A percentile compares a stretch with the other conserved stretches of the same genome.
These are phyloP conservation scores for Lecanicillium sp. DNA, from an alignment of 2,329 filamentous ascomycete species.

Conservation along the genomic window DNA sequence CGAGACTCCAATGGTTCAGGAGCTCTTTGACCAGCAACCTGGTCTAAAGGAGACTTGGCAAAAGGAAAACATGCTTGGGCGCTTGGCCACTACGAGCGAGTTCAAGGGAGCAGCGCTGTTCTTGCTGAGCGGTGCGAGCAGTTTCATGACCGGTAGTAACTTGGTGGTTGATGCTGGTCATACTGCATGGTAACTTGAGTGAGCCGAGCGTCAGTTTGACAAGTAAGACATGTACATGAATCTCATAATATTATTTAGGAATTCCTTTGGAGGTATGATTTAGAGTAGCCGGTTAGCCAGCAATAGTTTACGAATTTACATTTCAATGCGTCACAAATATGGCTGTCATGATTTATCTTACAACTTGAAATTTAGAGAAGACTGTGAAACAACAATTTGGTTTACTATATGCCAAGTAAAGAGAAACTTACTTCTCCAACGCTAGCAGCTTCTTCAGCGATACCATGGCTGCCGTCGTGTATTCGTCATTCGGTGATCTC, in stretches of 20 bases:
- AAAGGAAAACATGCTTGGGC: constrained; percentile 64
- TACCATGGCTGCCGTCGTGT: constrained; percentile 42
- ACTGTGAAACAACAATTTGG: too few relatives aligned
- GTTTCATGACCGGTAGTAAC: constrained; percentile 54
- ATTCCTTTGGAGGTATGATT: too few relatives aligned
- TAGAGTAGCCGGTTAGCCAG: too few relatives aligned
- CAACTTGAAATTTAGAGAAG: too few relatives aligned
- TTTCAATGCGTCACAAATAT: too few relatives aligned
- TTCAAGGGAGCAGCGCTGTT: constrained; percentile 55
- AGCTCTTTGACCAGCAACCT: constrained; percentile 60
- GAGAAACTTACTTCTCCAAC: too few relatives aligned
- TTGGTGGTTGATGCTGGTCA: constrained; percentile 50
- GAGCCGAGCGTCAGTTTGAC: too few relatives aligned
- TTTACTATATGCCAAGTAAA: too few relatives aligned
- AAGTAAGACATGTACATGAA: too few relatives aligned
- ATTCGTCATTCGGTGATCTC: constrained; percentile 26
- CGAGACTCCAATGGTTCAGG: constrained; percentile 63
- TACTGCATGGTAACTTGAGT: constrained; percentile 44
- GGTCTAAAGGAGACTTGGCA: constrained; percentile 54
- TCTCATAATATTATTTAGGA: too few relatives aligned
- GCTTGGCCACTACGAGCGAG: constrained; percentile 47
- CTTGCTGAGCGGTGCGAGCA: constrained; percentile 52
- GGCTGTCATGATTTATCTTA: too few relatives aligned
- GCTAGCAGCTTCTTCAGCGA: constrained; percentile 21
- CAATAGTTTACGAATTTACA: too few relatives aligned